A percentile compares a stretch with the other conserved stretches of the same genome.
phyloP scores from a whole-genome alignment of 768 basidiomycete species.

The Saitozyma sp. region DNA sequence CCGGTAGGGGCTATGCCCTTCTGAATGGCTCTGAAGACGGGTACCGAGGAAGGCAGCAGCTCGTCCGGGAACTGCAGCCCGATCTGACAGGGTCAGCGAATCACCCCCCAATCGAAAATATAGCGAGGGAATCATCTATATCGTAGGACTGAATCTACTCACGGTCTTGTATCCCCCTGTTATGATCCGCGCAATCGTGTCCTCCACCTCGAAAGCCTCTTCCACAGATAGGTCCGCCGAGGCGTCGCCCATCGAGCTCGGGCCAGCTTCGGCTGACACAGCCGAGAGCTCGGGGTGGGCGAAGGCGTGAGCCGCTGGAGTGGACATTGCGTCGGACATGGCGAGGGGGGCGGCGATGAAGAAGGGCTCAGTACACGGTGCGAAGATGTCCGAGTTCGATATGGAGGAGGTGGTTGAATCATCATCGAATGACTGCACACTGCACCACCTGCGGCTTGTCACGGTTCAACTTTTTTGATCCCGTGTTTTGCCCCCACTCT shows the following conservation, averaged over 20 bases:
- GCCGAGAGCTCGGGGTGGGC: slow-evolving; percentile 32
- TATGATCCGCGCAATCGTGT: slow-evolving; percentile 65
- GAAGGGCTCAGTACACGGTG: too few relatives aligned
- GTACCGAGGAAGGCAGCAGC: slow-evolving; percentile 79
- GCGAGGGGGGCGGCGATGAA: too few relatives aligned
- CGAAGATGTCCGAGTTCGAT: too few relatives aligned
- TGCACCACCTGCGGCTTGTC: too few relatives aligned
- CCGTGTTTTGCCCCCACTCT: too few relatives aligned
- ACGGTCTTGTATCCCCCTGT: slow-evolving; percentile 71
- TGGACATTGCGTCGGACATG: slow-evolving; percentile 44
- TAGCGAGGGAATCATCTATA: too few relatives aligned
- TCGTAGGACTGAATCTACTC: slow-evolving; percentile 24
- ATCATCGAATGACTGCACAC: too few relatives aligned
- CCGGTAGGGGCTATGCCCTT: slow-evolving; percentile 45
- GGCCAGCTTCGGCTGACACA: slow-evolving; percentile 16
- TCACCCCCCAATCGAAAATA: too few relatives aligned
- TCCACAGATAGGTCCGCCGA: slow-evolving; percentile 52
- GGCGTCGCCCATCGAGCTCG: slow-evolving; percentile 34
- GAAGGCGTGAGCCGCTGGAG: slow-evolving; percentile 49
- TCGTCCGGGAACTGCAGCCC: slow-evolving; percentile 97
- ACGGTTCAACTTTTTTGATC: too few relatives aligned
- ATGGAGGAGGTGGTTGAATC: too few relatives aligned
- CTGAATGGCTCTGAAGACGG: slow-evolving; percentile 72
- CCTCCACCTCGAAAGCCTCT: slow-evolving; percentile 72
- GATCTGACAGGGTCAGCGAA: slow-evolving; percentile 51